Evolutionary conservation across 176 grass and related monocot species (phyloP).

Genomic region (Oryza glaberrima): DNA sequence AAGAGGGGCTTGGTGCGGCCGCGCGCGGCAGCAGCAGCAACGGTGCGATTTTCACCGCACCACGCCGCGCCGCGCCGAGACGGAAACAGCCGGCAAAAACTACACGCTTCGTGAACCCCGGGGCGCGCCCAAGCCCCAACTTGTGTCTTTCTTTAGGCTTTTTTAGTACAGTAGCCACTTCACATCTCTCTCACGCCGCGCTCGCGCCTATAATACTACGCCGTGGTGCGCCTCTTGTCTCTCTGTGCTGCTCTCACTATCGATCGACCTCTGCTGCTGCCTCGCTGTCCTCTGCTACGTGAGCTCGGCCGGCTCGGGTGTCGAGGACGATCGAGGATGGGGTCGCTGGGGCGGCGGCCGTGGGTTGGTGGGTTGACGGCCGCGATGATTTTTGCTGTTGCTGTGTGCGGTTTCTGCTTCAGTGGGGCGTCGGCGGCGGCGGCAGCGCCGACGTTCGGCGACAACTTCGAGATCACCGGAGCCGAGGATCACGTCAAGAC

Average conservation of each 20-base stretch:
- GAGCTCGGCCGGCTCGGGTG: background rate
- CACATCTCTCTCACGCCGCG: background rate
- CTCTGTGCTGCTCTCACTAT: background rate
- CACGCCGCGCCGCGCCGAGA: background rate
- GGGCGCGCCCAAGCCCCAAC: background rate
- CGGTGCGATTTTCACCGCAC: slow-evolving; percentile 5
- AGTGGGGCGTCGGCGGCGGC: background rate
- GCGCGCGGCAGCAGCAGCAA: background rate
- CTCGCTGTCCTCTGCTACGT: background rate
- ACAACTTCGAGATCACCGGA: slow-evolving; percentile 85
- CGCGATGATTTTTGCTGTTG: background rate
- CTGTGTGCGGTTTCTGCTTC: background rate
- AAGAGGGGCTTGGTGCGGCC: background rate
- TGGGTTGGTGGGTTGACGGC: slow-evolving; percentile 20
- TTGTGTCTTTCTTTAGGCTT: slow-evolving; percentile 3
- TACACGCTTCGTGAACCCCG: background rate
- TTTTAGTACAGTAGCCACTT: background rate
- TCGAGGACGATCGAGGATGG: slow-evolving; percentile 2
- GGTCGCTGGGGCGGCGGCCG: background rate
- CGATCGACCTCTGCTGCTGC: background rate
- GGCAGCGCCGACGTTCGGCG: slow-evolving; percentile 52
- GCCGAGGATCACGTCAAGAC: slow-evolving; percentile 87
- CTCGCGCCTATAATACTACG: background rate
- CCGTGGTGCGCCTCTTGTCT: background rate
- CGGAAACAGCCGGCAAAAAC: background rate